A percentile compares a stretch with the other conserved stretches of the same genome.
Conservation (phyloP, 2,329 filamentous ascomycete genomes). For the Cytospora leucostoma region DNA sequence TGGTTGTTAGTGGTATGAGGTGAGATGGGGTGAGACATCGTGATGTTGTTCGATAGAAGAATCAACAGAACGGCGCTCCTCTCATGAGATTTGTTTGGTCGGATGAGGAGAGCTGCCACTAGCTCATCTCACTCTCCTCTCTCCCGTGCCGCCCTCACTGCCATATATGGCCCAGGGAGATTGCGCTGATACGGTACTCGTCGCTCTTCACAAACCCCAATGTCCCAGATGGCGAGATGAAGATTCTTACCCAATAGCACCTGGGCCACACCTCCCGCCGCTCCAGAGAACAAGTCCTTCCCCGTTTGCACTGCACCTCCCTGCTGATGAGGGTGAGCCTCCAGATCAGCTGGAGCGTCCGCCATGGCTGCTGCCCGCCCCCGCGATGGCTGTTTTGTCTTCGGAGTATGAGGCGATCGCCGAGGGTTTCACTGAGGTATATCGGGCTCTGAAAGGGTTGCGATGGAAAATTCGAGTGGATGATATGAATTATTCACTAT, state of each 20-base stretch:
- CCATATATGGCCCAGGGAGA: neutral
- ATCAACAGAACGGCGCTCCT: neutral
- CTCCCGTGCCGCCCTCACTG: neutral
- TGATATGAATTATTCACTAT: no score
- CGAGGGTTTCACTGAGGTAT: neutral
- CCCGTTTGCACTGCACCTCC: conserved; percentile 58
- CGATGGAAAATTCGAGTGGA: neutral
- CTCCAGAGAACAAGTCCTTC: conserved; percentile 91
- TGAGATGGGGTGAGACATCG: neutral
- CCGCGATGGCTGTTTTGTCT: conserved; percentile 4
- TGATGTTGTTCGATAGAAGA: neutral
- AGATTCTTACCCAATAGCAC: conserved; percentile 76
- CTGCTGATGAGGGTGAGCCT: conserved; percentile 35
- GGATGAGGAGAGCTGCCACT: neutral
- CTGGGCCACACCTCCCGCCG: conserved; percentile 89
- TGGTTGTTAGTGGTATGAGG: conserved; percentile 7
- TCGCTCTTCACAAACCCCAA: neutral
- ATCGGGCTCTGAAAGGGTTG: neutral
- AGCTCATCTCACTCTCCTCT: conserved; percentile 6
- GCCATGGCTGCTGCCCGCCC: conserved; percentile 34
- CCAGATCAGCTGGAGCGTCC: conserved; percentile 41
- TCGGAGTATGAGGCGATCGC: neutral
- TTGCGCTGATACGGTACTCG: neutral
- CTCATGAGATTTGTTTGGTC: neutral
- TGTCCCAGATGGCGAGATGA: neutral